phyloP scores from a whole-genome alignment of 208 protist species.

The Trypanosoma brucei region DNA sequence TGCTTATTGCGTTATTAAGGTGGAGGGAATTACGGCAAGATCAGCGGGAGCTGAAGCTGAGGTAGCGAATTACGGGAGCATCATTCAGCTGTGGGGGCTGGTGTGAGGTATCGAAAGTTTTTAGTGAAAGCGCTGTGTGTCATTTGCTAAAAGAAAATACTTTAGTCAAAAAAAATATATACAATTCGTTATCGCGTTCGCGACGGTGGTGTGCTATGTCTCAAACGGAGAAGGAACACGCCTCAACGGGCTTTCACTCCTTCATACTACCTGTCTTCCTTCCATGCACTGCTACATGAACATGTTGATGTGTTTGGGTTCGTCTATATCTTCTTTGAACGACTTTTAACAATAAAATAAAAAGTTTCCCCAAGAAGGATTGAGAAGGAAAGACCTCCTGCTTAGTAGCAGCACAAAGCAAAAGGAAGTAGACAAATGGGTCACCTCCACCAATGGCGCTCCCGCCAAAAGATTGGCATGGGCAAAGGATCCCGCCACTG shows the following conservation, averaged over 20 bases:
- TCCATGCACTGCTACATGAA: too few relatives aligned
- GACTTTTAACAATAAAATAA: too few relatives aligned
- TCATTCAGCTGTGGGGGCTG: too few relatives aligned
- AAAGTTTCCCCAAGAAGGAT: too few relatives aligned
- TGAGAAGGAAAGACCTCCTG: background rate
- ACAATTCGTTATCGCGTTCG: too few relatives aligned
- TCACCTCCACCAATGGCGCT: constrained; percentile 91
- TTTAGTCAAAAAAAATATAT: too few relatives aligned
- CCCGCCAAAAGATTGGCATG: constrained; percentile 91
- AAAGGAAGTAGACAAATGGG: constrained; percentile 48
- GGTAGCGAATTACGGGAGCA: constrained; percentile 7
- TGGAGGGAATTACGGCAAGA: constrained; percentile 51
- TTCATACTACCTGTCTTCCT: too few relatives aligned
- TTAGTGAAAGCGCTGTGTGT: background rate
- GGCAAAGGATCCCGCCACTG: constrained; percentile 87
- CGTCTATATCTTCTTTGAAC: too few relatives aligned
- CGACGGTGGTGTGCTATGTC: too few relatives aligned
- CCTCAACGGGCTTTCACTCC: too few relatives aligned
- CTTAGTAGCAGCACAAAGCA: constrained; percentile 1
- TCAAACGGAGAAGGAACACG: too few relatives aligned
- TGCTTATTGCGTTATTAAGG: constrained; percentile 55
- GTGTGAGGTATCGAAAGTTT: background rate
- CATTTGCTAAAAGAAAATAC: background rate
- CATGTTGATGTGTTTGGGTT: background rate
- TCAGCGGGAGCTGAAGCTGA: constrained; percentile 42